Percentiles rank a stretch among this genome's conserved stretches.
Evolutionary conservation across 495 filamentous ascomycete species (phyloP).

Genomic region (Evernia prunastri): DNA sequence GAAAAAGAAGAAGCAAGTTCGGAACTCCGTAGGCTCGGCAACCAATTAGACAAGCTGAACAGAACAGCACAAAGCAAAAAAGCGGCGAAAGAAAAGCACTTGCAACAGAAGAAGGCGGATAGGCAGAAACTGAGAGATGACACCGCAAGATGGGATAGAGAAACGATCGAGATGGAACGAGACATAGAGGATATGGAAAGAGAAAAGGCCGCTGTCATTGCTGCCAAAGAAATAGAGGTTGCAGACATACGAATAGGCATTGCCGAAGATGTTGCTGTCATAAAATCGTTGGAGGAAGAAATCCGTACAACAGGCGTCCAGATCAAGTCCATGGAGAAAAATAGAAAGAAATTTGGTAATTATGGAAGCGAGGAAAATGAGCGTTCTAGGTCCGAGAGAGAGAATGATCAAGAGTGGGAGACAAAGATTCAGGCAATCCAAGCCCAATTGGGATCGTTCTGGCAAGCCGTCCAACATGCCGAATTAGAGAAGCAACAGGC

Average conservation of each 20-base stretch:
- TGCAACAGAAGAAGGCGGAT: constrained; percentile 58
- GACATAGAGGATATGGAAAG: constrained; percentile 44
- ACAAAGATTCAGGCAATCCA: constrained; percentile 43
- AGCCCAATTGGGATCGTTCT: constrained; percentile 45
- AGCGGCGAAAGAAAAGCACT: constrained; percentile 62
- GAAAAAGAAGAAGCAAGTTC: constrained; percentile 83
- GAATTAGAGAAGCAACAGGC: constrained; percentile 48
- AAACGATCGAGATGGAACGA: constrained; percentile 43
- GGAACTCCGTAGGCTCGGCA: constrained; percentile 72
- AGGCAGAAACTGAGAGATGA: constrained; percentile 56
- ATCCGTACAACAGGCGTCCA: constrained; percentile 54
- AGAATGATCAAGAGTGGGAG: constrained; percentile 53
- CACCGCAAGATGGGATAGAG: constrained; percentile 50
- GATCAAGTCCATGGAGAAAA: constrained; percentile 58
- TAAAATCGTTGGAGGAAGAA: constrained; percentile 56
- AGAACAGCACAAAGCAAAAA: constrained; percentile 75
- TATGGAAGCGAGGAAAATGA: constrained; percentile 44
- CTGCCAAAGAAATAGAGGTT: constrained; percentile 39
- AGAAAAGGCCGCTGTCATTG: constrained; percentile 38
- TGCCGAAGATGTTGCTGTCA: constrained; percentile 44
- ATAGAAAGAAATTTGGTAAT: constrained; percentile 52
- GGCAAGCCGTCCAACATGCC: constrained; percentile 42
- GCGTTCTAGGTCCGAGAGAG: constrained; percentile 44
- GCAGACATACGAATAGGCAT: constrained; percentile 47
- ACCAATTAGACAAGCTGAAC: constrained; percentile 73